Percentiles rank a stretch among this genome's conserved stretches.
Conservation (phyloP, 2,329 filamentous ascomycete species). For the Arthrobotrys musiformis region DNA sequence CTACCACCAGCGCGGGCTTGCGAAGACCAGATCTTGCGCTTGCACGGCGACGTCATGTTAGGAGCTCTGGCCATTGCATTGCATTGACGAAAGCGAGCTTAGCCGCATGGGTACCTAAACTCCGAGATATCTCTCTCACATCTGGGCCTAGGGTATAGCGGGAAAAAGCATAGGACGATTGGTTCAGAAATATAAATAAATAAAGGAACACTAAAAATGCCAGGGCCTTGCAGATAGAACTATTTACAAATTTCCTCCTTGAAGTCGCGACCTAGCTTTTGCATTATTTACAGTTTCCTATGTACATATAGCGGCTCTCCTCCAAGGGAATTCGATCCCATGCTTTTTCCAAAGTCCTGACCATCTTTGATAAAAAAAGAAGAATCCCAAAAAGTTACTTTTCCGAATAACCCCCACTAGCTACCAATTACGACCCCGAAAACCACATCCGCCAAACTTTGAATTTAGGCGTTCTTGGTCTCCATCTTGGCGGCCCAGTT, state of each 20-base stretch:
- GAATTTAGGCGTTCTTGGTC: conserved; percentile 31
- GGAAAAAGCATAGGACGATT: neutral
- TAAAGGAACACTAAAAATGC: no score
- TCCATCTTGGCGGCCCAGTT: conserved; percentile 50
- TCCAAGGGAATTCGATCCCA: neutral
- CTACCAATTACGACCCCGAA: neutral
- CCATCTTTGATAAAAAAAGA: neutral
- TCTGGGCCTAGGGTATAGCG: no score
- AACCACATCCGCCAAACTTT: neutral
- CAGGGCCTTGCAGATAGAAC: neutral
- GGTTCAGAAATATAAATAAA: no score
- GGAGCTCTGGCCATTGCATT: neutral
- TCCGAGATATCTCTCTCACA: no score
- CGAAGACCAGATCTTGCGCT: neutral
- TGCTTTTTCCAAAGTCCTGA: neutral
- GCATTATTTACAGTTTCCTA: no score
- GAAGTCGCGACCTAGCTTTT: no score
- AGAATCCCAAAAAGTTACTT: neutral
- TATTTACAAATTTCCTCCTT: conserved; percentile 40
- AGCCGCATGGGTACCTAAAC: neutral
- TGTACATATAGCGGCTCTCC: neutral
- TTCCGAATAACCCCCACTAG: neutral
- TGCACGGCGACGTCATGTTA: conserved; percentile 10
- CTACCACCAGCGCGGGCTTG: neutral
- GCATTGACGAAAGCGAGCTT: neutral